These are phyloP conservation scores for Sambucus nigra DNA, from an alignment of 129 eudicot genomes.

Conservation along the genomic window DNA sequence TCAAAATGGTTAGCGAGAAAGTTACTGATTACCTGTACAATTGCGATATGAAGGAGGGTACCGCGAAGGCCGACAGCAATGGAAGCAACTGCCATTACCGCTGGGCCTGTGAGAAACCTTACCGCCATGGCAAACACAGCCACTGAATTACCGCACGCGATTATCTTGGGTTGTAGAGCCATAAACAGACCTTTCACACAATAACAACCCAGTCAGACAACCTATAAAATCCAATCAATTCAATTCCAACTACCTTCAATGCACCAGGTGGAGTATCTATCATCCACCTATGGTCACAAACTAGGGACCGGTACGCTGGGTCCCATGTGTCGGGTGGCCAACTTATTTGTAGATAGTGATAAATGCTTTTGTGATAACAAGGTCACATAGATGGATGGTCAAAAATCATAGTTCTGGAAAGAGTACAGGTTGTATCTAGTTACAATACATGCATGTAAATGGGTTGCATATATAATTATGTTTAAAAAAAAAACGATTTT, in stretches of 20 bases:
- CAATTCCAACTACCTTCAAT: constrained; percentile 7
- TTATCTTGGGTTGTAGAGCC: constrained; percentile 97
- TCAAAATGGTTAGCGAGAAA: constrained; percentile 10
- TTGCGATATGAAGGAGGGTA: constrained; percentile 75
- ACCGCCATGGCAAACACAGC: constrained; percentile 91
- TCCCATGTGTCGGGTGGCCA: constrained; percentile 24
- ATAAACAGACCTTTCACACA: constrained; percentile 66
- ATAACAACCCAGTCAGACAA: constrained; percentile 8
- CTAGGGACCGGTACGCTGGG: constrained; percentile 19
- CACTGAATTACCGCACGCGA: constrained; percentile 83
- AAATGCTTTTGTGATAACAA: not conserved
- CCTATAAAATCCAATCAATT: constrained; percentile 10
- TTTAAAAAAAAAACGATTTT: no score
- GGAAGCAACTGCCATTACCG: constrained; percentile 85
- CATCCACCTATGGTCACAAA: constrained; percentile 5
- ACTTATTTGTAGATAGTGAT: not conserved
- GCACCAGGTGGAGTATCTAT: not conserved
- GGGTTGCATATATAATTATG: no score
- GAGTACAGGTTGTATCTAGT: no score
- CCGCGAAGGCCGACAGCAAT: constrained; percentile 85
- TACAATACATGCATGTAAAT: no score
- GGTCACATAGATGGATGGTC: not conserved
- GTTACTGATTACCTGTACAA: constrained; percentile 54
- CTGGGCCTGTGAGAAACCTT: constrained; percentile 89
- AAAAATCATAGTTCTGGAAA: no score